Evolutionary conservation across 2,329 filamentous ascomycete genomes (phyloP).

Genomic region (Pseudogymnoascus sp.): DNA sequence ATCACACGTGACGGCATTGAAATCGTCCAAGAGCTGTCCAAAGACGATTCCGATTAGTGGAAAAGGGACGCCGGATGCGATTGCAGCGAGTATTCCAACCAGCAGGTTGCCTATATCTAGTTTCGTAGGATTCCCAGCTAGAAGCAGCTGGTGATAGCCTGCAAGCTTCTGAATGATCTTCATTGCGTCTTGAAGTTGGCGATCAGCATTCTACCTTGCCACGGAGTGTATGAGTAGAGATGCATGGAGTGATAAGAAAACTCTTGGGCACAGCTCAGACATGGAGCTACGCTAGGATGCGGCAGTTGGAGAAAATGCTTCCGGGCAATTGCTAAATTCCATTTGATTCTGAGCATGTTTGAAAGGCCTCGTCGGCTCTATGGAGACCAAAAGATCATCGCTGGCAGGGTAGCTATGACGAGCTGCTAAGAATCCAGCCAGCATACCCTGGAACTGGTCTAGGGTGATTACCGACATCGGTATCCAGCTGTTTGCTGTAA

Average conservation of each 20-base stretch:
- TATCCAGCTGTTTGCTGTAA: conserved; percentile 12
- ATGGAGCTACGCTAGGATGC: neutral
- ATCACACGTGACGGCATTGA: conserved; percentile 48
- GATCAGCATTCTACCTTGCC: neutral
- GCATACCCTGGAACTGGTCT: conserved; percentile 10
- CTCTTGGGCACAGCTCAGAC: neutral
- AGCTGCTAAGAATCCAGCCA: neutral
- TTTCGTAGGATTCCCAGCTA: conserved; percentile 32
- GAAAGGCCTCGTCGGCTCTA: neutral
- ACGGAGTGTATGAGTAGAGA: neutral
- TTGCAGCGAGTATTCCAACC: conserved; percentile 36
- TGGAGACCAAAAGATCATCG: neutral
- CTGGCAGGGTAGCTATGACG: neutral
- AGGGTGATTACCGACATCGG: conserved; percentile 19
- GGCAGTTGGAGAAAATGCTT: neutral
- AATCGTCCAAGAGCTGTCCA: conserved; percentile 52
- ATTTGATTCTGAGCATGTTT: neutral
- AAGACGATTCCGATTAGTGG: conserved; percentile 56
- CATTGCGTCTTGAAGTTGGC: conserved; percentile 17
- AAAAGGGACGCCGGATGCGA: conserved; percentile 51
- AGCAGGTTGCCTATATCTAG: conserved; percentile 27
- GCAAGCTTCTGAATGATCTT: conserved; percentile 27
- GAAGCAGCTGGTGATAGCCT: conserved; percentile 30
- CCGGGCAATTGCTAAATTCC: neutral
- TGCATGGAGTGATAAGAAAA: neutral